Conservation (phyloP, 2,329 filamentous ascomycete species). For the Fusarium nelsonii region DNA sequence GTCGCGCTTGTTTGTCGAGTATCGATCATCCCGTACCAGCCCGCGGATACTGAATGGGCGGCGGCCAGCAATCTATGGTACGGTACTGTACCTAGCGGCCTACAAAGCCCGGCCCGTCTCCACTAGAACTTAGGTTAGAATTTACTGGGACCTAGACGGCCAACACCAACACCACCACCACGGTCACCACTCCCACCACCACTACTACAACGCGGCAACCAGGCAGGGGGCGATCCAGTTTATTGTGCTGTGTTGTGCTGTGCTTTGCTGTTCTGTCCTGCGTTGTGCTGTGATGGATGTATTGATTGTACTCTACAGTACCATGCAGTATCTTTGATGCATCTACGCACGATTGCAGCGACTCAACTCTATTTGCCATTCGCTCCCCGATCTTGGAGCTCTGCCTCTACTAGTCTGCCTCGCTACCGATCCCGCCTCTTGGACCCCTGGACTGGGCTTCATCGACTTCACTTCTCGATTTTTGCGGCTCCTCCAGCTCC, state of each 20-base stretch:
- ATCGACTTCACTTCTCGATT: constrained; percentile 10
- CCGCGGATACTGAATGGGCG: constrained; percentile 22
- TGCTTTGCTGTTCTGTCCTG: not conserved
- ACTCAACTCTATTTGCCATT: constrained; percentile 36
- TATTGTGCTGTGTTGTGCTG: constrained; percentile 7
- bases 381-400: constrained; percentile 32
- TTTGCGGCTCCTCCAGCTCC: constrained; percentile 11
- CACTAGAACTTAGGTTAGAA: constrained; percentile 40
- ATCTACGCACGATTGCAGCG: constrained; percentile 22
- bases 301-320: constrained; percentile 16
- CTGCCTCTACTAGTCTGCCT: constrained; percentile 23
- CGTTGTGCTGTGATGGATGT: constrained; percentile 6
- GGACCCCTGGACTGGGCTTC: constrained; percentile 31
- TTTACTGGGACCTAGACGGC: constrained; percentile 37
- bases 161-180: constrained; percentile 43
- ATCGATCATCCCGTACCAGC: constrained; percentile 40
- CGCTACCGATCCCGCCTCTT: constrained; percentile 39
- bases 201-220: constrained; percentile 45
- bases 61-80: not conserved
- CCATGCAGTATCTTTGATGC: constrained; percentile 37
- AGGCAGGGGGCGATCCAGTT: constrained; percentile 43
- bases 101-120: constrained; percentile 42
- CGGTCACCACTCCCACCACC: constrained; percentile 46
- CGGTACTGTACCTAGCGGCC: constrained; percentile 13
- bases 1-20: constrained; percentile 42